phyloP scores from a whole-genome alignment of 192 early-diverging fungal species.

The Backusella tuberculispora region DNA sequence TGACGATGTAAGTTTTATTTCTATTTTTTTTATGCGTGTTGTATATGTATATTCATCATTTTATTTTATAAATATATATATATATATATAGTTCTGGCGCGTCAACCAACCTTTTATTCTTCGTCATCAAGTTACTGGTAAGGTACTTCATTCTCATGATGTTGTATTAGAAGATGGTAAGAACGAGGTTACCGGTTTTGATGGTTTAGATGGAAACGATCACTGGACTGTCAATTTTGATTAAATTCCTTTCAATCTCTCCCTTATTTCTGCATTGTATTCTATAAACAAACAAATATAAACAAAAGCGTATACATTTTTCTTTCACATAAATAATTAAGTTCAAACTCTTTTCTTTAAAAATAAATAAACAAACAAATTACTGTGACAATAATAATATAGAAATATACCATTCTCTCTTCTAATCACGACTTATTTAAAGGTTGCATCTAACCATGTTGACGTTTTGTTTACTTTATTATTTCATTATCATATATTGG shows the following conservation, averaged over 20 bases:
- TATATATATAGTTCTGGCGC: constrained; percentile 42
- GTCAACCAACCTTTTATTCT: constrained; percentile 50
- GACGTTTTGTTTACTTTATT: no score
- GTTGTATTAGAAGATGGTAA: constrained; percentile 42
- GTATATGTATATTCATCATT: not conserved
- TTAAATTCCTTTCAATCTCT: constrained; percentile 1
- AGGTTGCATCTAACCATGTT: no score
- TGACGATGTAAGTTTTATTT: constrained; percentile 12
- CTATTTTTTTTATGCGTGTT: not conserved
- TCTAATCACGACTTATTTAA: no score
- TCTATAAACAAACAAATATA: not conserved
- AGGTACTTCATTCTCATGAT: constrained; percentile 55
- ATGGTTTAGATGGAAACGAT: constrained; percentile 58
- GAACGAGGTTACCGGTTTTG: constrained; percentile 56
- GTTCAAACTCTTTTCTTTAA: no score
- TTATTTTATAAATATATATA: not conserved
- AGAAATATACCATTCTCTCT: no score
- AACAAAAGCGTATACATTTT: not conserved
- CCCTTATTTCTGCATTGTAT: not conserved
- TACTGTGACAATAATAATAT: no score
- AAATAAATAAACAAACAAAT: no score
- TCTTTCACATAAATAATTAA: not conserved
- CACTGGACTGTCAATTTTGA: constrained; percentile 31
- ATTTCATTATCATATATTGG: no score
- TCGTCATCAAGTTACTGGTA: constrained; percentile 52